These are phyloP conservation scores for Brassica hybrid DNA, from an alignment of 441 rosid species.

Conservation along the genomic window DNA sequence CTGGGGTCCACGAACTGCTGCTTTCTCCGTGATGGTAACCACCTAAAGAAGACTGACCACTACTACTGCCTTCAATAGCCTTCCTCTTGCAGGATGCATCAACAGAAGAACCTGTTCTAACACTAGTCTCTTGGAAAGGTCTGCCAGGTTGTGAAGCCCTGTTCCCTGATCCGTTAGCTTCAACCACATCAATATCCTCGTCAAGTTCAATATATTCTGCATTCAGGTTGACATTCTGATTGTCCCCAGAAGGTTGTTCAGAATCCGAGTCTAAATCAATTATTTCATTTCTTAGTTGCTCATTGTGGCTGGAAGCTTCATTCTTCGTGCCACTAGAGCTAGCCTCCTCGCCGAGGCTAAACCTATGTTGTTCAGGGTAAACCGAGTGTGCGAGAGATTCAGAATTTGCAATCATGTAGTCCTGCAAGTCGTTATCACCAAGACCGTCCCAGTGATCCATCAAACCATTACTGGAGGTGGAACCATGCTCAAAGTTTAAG, in stretches of 20 bases:
- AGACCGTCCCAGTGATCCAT: conserved; percentile 76
- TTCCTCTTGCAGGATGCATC: conserved; percentile 87
- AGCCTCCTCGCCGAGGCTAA: conserved; percentile 36
- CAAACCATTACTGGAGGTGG: conserved; percentile 65
- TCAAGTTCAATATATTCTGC: conserved; percentile 56
- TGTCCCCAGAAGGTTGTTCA: conserved; percentile 25
- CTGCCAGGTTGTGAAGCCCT: conserved; percentile 47
- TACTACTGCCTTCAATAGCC: conserved; percentile 62
- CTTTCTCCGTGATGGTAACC: conserved; percentile 63
- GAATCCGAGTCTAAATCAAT: conserved; percentile 34
- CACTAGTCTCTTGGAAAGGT: conserved; percentile 39
- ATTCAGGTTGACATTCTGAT: conserved; percentile 62
- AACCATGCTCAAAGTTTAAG: conserved; percentile 76
- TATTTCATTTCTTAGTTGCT: conserved; percentile 32
- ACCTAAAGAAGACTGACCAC: conserved; percentile 71
- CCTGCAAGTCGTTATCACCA: conserved; percentile 59
- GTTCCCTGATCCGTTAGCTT: conserved; percentile 51
- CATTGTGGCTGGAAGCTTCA: conserved; percentile 35
- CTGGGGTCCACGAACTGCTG: conserved; percentile 57
- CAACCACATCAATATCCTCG: conserved; percentile 47
- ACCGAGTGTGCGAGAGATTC: conserved; percentile 52
- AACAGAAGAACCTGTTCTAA: conserved; percentile 56
- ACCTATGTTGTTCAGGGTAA: conserved; percentile 59
- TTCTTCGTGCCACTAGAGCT: conserved; percentile 44
- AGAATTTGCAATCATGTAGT: conserved; percentile 55